Evolutionary conservation across 202 grass and related monocot species (phyloP).

Genomic region (Brachypodium distachyon): DNA sequence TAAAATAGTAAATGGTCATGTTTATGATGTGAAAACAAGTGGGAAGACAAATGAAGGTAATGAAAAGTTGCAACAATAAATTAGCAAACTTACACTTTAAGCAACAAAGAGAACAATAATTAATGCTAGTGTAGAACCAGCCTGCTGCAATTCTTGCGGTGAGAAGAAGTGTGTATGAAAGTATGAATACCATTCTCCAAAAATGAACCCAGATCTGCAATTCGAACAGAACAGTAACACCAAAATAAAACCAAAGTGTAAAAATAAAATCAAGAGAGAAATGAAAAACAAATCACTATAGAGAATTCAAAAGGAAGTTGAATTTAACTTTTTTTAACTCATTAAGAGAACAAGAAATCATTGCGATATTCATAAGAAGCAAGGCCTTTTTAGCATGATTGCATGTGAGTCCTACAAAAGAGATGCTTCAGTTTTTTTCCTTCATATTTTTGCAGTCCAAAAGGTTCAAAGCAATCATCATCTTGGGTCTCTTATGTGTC

Average conservation of each 20-base stretch:
- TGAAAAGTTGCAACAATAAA: slow-evolving; percentile 7
- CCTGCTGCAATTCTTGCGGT: slow-evolving; percentile 86
- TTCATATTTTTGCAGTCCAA: background rate
- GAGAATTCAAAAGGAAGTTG: background rate
- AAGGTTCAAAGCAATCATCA: background rate
- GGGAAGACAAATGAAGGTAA: background rate
- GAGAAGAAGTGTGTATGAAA: slow-evolving; percentile 83
- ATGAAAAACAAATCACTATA: background rate
- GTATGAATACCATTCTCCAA: slow-evolving; percentile 99
- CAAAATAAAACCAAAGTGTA: background rate
- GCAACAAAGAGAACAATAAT: slow-evolving; percentile 89
- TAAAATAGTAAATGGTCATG: background rate
- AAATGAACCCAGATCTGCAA: slow-evolving; percentile 96
- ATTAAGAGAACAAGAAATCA: background rate
- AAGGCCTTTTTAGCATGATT: background rate
- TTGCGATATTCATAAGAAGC: background rate
- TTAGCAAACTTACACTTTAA: slow-evolving; percentile 55
- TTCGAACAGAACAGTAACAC: slow-evolving; percentile 17
- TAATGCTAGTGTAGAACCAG: slow-evolving; percentile 86
- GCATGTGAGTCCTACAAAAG: background rate
- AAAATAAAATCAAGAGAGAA: background rate
- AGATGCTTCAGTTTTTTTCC: background rate
- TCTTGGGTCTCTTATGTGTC: background rate
- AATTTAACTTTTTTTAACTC: background rate
- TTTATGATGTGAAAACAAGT: background rate